These are phyloP conservation scores for Salvia hispanica DNA, from an alignment of 257 asterid species.

Conservation along the genomic window DNA sequence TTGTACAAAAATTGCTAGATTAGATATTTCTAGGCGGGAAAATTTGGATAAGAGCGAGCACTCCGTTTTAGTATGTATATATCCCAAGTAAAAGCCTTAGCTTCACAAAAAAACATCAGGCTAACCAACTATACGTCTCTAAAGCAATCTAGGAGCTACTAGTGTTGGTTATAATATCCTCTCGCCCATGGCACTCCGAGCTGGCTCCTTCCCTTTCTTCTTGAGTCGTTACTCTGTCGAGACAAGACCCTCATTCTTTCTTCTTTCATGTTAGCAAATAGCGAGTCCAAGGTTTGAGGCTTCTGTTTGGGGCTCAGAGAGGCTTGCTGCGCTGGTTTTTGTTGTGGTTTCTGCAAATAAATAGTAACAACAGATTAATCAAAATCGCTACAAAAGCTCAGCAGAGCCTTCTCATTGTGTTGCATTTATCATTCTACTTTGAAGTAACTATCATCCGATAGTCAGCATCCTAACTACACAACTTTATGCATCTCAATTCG, in stretches of 20 bases:
- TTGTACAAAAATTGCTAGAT: too few species aligned
- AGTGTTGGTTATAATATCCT: slow-evolving; percentile 39
- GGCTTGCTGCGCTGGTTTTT: slow-evolving; percentile 40
- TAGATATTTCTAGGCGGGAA: too few species aligned
- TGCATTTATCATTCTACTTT: not conserved
- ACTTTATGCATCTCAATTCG: not conserved
- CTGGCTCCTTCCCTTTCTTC: slow-evolving; percentile 62
- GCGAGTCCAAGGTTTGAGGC: slow-evolving; percentile 83
- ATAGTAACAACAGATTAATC: not conserved
- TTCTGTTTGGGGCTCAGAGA: slow-evolving; percentile 48
- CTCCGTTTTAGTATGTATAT: too few species aligned
- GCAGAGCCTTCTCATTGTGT: not conserved
- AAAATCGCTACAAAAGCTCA: not conserved
- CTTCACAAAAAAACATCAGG: slow-evolving; percentile 1
- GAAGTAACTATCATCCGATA: not conserved
- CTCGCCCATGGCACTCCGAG: slow-evolving; percentile 72
- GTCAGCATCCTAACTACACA: not conserved
- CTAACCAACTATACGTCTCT: not conserved
- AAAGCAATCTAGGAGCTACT: slow-evolving; percentile 15
- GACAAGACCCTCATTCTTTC: slow-evolving; percentile 63
- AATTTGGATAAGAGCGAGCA: too few species aligned
- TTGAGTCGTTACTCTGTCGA: slow-evolving; percentile 41
- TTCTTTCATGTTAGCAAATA: slow-evolving; percentile 89
- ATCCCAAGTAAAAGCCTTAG: not conserved
- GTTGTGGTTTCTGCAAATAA: slow-evolving; percentile 44